phyloP scores from a whole-genome alignment of 257 asterid species.

The Fraxinus quadrangulata region DNA sequence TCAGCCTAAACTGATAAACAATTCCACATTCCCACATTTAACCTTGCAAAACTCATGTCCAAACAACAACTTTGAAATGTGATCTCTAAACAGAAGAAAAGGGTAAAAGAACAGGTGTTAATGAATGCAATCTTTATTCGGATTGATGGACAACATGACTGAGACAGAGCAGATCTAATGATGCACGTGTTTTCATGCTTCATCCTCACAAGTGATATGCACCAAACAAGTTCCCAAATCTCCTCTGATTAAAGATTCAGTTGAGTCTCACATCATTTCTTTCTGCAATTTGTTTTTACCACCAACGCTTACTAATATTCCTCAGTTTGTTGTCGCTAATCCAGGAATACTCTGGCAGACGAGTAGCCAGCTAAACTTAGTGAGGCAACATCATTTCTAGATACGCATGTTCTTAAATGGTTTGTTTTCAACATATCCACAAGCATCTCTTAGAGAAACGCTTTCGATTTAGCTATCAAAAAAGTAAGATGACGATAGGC shows the following conservation, averaged over 20 bases:
- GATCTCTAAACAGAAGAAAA: slow-evolving; percentile 2
- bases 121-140: slow-evolving; percentile 1
- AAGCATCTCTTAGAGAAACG: background rate
- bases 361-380: background rate
- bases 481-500: background rate
- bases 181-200: background rate
- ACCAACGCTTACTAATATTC: background rate
- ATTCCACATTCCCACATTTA: background rate
- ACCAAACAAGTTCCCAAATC: background rate
- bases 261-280: background rate
- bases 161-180: background rate
- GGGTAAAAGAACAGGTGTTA: background rate
- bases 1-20: slow-evolving; percentile 2
- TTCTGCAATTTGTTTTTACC: slow-evolving; percentile 1
- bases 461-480: too few relatives aligned
- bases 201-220: slow-evolving; percentile 7
- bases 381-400: background rate
- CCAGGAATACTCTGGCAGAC: background rate
- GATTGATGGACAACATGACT: background rate
- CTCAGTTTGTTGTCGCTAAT: background rate
- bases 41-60: slow-evolving; percentile 7
- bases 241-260: background rate
- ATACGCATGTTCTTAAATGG: background rate
- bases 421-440: background rate
- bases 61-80: background rate